A percentile compares a stretch with the other conserved stretches of the same genome.
Conservation (phyloP, 163 green algal species). For the Volvox carteri region DNA sequence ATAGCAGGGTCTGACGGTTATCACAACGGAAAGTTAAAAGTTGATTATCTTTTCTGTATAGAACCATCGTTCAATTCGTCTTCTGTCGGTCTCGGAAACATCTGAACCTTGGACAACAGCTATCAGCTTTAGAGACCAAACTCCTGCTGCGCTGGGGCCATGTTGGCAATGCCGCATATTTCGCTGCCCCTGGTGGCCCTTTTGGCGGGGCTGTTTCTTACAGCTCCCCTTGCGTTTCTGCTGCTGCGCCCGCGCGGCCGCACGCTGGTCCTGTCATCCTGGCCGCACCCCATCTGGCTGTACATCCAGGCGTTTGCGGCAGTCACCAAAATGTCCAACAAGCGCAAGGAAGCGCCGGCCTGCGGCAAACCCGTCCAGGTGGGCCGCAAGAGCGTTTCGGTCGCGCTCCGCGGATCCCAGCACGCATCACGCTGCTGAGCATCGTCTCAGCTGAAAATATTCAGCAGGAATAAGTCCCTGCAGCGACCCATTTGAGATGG, state of each 20-base stretch:
- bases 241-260: background rate
- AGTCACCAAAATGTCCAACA: background rate
- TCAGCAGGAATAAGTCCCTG: too few relatives aligned
- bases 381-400: too few relatives aligned
- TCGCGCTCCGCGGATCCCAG: background rate
- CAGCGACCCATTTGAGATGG: too few relatives aligned
- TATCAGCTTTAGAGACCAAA: background rate
- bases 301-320: conserved; percentile 37
- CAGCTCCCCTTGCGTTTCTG: conserved; percentile 3
- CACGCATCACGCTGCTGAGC: too few relatives aligned
- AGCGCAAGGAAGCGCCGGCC: background rate
- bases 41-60: background rate
- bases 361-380: conserved; percentile 29
- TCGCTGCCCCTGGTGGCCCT: background rate
- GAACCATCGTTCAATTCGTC: too few relatives aligned
- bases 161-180: background rate
- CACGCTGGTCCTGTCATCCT: background rate
- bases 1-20: background rate
- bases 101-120: conserved; percentile 17
- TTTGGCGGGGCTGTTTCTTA: background rate
- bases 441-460: too few relatives aligned
- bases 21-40: background rate
- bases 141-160: background rate
- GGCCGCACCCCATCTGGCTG: conserved; percentile 10
- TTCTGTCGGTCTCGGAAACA: background rate